These are phyloP conservation scores for Bipolaris zeicola DNA, from an alignment of 2,329 filamentous ascomycete species.

Conservation along the genomic window DNA sequence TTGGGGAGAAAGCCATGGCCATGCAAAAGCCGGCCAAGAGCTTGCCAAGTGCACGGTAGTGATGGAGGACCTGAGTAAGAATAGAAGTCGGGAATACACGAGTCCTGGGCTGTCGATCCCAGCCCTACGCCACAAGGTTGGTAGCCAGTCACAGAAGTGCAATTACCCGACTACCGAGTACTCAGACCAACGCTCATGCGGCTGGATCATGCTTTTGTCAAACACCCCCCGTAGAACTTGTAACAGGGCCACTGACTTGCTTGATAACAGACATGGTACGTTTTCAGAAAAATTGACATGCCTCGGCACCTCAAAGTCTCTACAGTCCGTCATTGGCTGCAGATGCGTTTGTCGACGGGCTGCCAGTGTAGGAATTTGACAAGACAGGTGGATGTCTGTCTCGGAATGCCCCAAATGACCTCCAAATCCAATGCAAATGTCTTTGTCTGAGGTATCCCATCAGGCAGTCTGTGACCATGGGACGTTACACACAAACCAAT, in stretches of 20 bases:
- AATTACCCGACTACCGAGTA: constrained; percentile 1
- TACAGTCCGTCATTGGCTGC: constrained; percentile 1
- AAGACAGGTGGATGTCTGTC: constrained; percentile 4
- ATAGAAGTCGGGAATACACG: not conserved
- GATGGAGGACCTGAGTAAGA: not conserved
- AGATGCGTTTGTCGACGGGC: not conserved
- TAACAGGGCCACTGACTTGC: constrained; percentile 1
- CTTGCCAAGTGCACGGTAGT: constrained; percentile 1
- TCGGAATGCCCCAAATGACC: not conserved
- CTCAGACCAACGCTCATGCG: not conserved
- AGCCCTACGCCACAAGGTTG: not conserved
- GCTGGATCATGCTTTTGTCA: constrained; percentile 2
- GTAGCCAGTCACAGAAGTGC: not conserved
- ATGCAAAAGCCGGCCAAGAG: not conserved
- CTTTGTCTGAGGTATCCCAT: not conserved
- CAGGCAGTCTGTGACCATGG: not conserved
- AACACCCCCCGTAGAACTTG: constrained; percentile 1
- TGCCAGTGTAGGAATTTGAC: constrained; percentile 11
- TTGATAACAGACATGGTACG: constrained; percentile 3
- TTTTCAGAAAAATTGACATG: not conserved
- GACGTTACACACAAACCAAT: not conserved
- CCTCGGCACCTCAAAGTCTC: constrained; percentile 2
- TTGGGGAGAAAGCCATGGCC: constrained; percentile 1
- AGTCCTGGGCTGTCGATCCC: not conserved
- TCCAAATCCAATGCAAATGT: not conserved